Evolutionary conservation across 768 basidiomycete genomes (phyloP).

Genomic region (Boletus subparvulus): DNA sequence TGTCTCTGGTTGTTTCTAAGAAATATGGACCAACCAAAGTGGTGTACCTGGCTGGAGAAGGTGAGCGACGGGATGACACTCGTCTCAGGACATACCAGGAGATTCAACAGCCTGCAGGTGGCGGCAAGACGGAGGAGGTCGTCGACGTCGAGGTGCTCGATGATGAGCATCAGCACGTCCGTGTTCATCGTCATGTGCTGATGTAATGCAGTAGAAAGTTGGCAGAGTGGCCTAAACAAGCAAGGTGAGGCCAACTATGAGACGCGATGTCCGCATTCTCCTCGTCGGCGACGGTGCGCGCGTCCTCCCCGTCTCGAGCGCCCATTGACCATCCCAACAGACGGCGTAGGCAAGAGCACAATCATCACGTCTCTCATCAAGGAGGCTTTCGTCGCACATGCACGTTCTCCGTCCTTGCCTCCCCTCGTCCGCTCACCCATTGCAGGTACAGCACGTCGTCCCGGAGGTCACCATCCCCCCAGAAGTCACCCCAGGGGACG

Average conservation of each 20-base stretch:
- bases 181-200: slow-evolving; percentile 40
- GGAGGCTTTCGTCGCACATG: slow-evolving; percentile 89
- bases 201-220: slow-evolving; percentile 10
- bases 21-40: slow-evolving; percentile 60
- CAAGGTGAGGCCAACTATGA: slow-evolving; percentile 47
- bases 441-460: slow-evolving; percentile 88
- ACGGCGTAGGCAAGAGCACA: slow-evolving; percentile 97
- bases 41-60: slow-evolving; percentile 45
- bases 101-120: slow-evolving; percentile 30
- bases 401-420: slow-evolving; percentile 35
- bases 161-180: slow-evolving; percentile 56
- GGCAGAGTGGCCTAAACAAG: slow-evolving; percentile 4
- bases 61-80: not conserved
- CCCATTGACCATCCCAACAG: slow-evolving; percentile 41
- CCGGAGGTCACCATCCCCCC: slow-evolving; percentile 98
- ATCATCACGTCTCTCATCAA: slow-evolving; percentile 97
- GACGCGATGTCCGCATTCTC: slow-evolving; percentile 91
- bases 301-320: slow-evolving; percentile 4
- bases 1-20: slow-evolving; percentile 51
- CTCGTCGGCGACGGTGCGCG: slow-evolving; percentile 88
- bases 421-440: slow-evolving; percentile 1
- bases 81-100: slow-evolving; percentile 38
- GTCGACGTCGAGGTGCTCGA: slow-evolving; percentile 43
- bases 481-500: slow-evolving; percentile 95
- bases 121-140: slow-evolving; percentile 40